These are phyloP conservation scores for Solanum hybrid DNA, from an alignment of 305 asterid genomes.

Conservation along the genomic window DNA sequence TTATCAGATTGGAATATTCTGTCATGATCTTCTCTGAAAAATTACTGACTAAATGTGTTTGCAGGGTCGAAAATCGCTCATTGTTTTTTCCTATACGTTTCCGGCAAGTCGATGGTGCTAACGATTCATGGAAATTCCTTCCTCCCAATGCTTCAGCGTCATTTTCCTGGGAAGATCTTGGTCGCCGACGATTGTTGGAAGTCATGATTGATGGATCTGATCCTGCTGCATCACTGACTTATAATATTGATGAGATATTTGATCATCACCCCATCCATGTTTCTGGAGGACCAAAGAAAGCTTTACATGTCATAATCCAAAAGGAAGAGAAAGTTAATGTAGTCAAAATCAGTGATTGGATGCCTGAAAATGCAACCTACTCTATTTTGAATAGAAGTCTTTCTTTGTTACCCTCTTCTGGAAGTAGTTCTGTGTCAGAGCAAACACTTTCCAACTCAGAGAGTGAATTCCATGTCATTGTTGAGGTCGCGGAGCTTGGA, in stretches of 20 bases:
- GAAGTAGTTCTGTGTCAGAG: slow-evolving; percentile 38
- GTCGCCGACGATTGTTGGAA: slow-evolving; percentile 67
- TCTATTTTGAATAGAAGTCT: slow-evolving; percentile 34
- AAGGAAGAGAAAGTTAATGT: slow-evolving; percentile 92
- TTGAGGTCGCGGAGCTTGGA: slow-evolving; percentile 95
- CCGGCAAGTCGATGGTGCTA: slow-evolving; percentile 80
- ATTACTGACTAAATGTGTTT: slow-evolving; percentile 22
- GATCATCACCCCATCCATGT: slow-evolving; percentile 75
- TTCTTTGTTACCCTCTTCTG: slow-evolving; percentile 39
- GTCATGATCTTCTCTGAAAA: not conserved
- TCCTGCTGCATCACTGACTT: slow-evolving; percentile 51
- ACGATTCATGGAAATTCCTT: slow-evolving; percentile 74
- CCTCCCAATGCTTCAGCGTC: slow-evolving; percentile 77
- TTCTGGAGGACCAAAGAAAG: slow-evolving; percentile 55
- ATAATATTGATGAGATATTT: slow-evolving; percentile 80
- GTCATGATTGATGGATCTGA: slow-evolving; percentile 71
- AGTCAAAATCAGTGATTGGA: slow-evolving; percentile 88
- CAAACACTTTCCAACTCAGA: slow-evolving; percentile 43
- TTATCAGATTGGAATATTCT: not conserved
- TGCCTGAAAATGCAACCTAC: slow-evolving; percentile 49
- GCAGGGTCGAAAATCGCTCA: slow-evolving; percentile 92
- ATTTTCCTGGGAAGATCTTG: slow-evolving; percentile 97
- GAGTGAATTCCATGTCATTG: slow-evolving; percentile 76
- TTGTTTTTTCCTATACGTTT: slow-evolving; percentile 63
- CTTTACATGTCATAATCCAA: slow-evolving; percentile 57